phyloP scores from a whole-genome alignment of 257 asterid genomes.

The Haberlea rhodopensis region DNA sequence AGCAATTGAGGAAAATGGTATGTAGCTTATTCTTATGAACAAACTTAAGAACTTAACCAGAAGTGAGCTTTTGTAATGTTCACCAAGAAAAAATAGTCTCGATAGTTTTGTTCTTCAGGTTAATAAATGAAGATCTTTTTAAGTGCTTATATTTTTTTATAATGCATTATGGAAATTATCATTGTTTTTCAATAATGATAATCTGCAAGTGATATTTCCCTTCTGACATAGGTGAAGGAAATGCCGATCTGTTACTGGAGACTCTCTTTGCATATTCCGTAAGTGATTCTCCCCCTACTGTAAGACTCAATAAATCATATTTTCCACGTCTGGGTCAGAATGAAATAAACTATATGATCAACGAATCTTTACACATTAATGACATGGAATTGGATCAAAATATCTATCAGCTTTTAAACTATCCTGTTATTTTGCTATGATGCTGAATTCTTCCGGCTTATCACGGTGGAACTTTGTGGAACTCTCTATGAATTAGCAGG shows the following conservation, averaged over 20 bases:
- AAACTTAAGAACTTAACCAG: slow-evolving; percentile 10
- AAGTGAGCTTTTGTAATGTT: slow-evolving; percentile 15
- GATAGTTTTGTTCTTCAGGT: slow-evolving; percentile 4
- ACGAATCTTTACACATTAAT: background rate
- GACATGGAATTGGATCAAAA: background rate
- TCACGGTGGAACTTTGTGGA: background rate
- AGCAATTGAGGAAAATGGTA: slow-evolving; percentile 78
- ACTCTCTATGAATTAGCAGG: slow-evolving; percentile 32
- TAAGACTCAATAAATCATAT: background rate
- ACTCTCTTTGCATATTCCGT: slow-evolving; percentile 70
- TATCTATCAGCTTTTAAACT: background rate
- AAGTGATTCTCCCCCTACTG: slow-evolving; percentile 33
- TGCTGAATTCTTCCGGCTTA: background rate
- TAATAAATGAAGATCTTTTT: slow-evolving; percentile 6
- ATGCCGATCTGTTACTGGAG: slow-evolving; percentile 69
- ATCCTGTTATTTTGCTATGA: slow-evolving; percentile 2
- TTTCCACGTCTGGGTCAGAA: background rate
- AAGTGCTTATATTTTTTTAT: background rate
- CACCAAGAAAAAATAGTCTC: background rate
- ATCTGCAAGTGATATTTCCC: slow-evolving; percentile 23
- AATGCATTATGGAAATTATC: slow-evolving; percentile 1
- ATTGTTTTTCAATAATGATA: slow-evolving; percentile 11
- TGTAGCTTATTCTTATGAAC: slow-evolving; percentile 19
- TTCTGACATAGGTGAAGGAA: slow-evolving; percentile 57
- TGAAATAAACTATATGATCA: background rate